A percentile compares a stretch with the other conserved stretches of the same genome.
phyloP scores from a whole-genome alignment of 371 early-diverging fungal genomes.

The Dichotomocladium elegans region DNA sequence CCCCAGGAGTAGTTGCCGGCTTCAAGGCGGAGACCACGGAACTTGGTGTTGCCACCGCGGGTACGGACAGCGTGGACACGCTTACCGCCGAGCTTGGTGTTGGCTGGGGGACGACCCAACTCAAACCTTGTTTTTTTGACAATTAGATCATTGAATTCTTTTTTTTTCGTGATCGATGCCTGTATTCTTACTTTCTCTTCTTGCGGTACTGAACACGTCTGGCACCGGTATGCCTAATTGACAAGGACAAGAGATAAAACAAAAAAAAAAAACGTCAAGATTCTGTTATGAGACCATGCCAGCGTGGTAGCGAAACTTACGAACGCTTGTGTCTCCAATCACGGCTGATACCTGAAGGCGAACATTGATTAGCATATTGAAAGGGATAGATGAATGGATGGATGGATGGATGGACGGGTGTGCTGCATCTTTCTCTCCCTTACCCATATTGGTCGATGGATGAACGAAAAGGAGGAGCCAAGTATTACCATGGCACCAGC shows the following conservation, averaged over 20 bases:
- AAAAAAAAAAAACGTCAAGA: too few relatives aligned
- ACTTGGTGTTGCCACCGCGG: constrained; percentile 99
- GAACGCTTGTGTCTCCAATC: constrained; percentile 96
- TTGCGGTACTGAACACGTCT: constrained; percentile 97
- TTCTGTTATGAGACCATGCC: background rate
- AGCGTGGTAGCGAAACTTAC: background rate
- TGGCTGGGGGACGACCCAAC: constrained; percentile 95
- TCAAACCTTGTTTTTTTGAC: constrained; percentile 74
- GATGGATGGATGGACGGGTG: constrained; percentile 12
- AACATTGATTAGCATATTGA: too few relatives aligned
- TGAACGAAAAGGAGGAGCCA: constrained; percentile 5
- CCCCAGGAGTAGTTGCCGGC: constrained; percentile 98
- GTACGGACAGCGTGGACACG: constrained; percentile 91
- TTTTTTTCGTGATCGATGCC: background rate
- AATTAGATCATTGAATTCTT: background rate
- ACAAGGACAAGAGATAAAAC: too few relatives aligned
- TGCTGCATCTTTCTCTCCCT: background rate
- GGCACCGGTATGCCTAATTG: constrained; percentile 91
- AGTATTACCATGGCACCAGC: too few relatives aligned
- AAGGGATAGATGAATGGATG: constrained; percentile 1
- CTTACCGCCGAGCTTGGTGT: constrained; percentile 96
- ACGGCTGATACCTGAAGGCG: constrained; percentile 86
- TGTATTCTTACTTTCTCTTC: constrained; percentile 77
- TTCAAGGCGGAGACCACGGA: constrained; percentile 97
- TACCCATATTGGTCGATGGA: constrained; percentile 10